Evolutionary conservation across 192 early-diverging fungal species (phyloP).

Genomic region (Coemansia pectinata): DNA sequence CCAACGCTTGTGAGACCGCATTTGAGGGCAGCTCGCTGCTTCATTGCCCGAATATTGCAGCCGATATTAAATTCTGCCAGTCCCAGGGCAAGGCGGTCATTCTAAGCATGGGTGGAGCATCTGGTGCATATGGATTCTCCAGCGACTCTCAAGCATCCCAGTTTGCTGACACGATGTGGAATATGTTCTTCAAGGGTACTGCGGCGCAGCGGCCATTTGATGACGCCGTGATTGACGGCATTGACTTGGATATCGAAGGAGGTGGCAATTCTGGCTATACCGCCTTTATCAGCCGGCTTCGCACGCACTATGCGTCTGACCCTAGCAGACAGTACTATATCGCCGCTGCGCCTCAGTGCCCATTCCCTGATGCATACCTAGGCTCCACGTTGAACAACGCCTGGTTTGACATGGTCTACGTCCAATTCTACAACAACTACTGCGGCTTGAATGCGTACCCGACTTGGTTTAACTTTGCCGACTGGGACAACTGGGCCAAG

Average conservation of each 20-base stretch:
- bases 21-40: slow-evolving; percentile 60
- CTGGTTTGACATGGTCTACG: slow-evolving; percentile 67
- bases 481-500: slow-evolving; percentile 68
- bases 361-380: slow-evolving; percentile 57
- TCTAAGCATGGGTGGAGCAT: slow-evolving; percentile 70
- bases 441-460: slow-evolving; percentile 59
- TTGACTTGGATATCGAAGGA: slow-evolving; percentile 65
- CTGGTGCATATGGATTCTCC: slow-evolving; percentile 60
- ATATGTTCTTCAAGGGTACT: slow-evolving; percentile 64
- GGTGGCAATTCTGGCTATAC: slow-evolving; percentile 51
- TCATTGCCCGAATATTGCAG: slow-evolving; percentile 60
- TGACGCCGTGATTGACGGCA: slow-evolving; percentile 61
- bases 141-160: slow-evolving; percentile 37
- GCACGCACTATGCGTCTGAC: slow-evolving; percentile 49
- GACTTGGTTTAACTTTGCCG: slow-evolving; percentile 57
- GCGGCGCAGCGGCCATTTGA: slow-evolving; percentile 59
- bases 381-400: slow-evolving; percentile 57
- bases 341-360: slow-evolving; percentile 54
- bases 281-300: slow-evolving; percentile 55
- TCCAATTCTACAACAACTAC: slow-evolving; percentile 76
- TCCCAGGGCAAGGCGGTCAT: slow-evolving; percentile 62
- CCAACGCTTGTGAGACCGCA: slow-evolving; percentile 59
- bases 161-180: slow-evolving; percentile 62
- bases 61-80: slow-evolving; percentile 71
- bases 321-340: slow-evolving; percentile 59